Base-by-base conservation (phyloP, 257 asterid genomes). In the Jaltomata sinuosa region DNA sequence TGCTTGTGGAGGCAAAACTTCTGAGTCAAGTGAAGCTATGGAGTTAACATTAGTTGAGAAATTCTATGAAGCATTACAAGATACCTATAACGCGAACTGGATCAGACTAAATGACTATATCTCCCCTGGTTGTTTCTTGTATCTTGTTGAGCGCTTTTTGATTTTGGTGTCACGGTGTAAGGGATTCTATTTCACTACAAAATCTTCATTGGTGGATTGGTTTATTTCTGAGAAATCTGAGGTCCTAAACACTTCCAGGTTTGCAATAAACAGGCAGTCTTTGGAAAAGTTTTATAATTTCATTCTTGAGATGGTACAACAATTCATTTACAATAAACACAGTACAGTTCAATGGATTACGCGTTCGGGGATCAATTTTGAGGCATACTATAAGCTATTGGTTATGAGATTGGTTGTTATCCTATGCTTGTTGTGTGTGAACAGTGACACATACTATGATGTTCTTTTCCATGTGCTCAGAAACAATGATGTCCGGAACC, bases 111-210 rank as follows among this genome's bases (percentile, higher is more conserved):
- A 4, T 5, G 91, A 90, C 85, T 90, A 78, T 15, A 89, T 92
- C 40, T 87, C 97, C 45, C 97, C 97, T 0, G 29, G 65, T 47
- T 91, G 94, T 82, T 94, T 94, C 91, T 72, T 91, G 29, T 90
- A 90, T 90, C 91, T 94, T 18, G 57, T 91, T 40, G 97, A 92
- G 77, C 90, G 93, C 27, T 88, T 91, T 8, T 9, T 92, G 83
- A 72, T 91, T 31, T 12, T 88, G 85, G 89, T 83, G 74, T 92
- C 91, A 61, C 89, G 71, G 65, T 71, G 87, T 19, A 52, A n/a
- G 2, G 89, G 87, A 15, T 83, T 1, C 86, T 89, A 89, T 80
- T 92, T 83, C 87, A 71, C 93, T 0, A 79, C 91, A 38, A 94
- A 91, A 78, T 91, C 94, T 6, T 79, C 93, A 0, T 89, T 92